A percentile compares a stretch with the other conserved stretches of the same genome.
Evolutionary conservation across 768 basidiomycete genomes (phyloP).

Genomic region (Agrocybe pediades): DNA sequence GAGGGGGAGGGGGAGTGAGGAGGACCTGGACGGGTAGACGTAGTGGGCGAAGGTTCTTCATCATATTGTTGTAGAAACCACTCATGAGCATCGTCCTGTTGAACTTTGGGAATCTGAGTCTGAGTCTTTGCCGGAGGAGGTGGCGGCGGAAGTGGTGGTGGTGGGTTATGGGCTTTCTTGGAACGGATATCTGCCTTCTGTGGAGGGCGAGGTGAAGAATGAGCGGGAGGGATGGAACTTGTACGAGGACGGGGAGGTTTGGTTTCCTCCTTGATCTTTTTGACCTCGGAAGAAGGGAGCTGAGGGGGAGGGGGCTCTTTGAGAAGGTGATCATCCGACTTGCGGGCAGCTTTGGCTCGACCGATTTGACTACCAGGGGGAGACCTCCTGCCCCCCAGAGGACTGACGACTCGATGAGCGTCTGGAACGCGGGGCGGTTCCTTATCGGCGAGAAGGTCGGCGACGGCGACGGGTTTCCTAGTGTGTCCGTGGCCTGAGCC

Average conservation of each 20-base stretch:
- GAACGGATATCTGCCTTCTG: slow-evolving; percentile 16
- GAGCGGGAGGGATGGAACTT: background rate
- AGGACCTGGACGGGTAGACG: slow-evolving; percentile 27
- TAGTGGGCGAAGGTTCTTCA: slow-evolving; percentile 34
- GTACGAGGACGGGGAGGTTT: slow-evolving; percentile 11
- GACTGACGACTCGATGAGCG: slow-evolving; percentile 28
- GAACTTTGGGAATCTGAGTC: slow-evolving; percentile 14
- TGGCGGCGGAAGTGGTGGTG: slow-evolving; percentile 10
- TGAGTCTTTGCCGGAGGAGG: slow-evolving; percentile 2
- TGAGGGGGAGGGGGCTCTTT: slow-evolving; percentile 17
- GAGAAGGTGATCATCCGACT: slow-evolving; percentile 37
- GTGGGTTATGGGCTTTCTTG: slow-evolving; percentile 16
- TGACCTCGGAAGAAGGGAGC: slow-evolving; percentile 9
- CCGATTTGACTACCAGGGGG: slow-evolving; percentile 52
- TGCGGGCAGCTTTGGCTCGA: slow-evolving; percentile 46
- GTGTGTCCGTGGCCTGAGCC: slow-evolving; percentile 28
- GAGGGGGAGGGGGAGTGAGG: slow-evolving; percentile 27
- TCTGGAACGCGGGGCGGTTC: slow-evolving; percentile 22
- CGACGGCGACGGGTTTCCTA: slow-evolving; percentile 26
- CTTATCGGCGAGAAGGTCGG: slow-evolving; percentile 27
- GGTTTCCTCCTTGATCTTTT: slow-evolving; percentile 18
- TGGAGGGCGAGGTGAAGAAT: slow-evolving; percentile 3
- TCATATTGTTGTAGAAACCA: slow-evolving; percentile 61
- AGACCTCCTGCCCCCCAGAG: slow-evolving; percentile 37
- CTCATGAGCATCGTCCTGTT: slow-evolving; percentile 58